A percentile compares a stretch with the other conserved stretches of the same genome.
Evolutionary conservation across 148 eudicot genomes (phyloP).

Genomic region (Cornus florida): DNA sequence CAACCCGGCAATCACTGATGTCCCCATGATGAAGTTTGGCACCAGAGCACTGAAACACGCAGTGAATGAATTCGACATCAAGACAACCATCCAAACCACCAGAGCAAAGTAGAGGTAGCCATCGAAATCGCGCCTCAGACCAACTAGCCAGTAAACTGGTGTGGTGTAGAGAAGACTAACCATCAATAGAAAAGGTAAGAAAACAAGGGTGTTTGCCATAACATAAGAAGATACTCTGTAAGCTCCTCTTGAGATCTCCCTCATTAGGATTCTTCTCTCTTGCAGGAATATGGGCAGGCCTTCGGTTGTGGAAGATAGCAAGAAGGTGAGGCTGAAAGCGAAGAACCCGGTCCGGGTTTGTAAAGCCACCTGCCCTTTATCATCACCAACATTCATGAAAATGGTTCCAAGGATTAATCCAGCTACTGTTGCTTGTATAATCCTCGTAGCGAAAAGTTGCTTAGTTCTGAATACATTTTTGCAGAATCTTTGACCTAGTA

Average conservation of each 20-base stretch:
- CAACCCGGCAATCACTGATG: slow-evolving; percentile 80
- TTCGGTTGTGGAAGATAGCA: slow-evolving; percentile 91
- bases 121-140: slow-evolving; percentile 46
- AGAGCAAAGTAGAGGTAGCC: slow-evolving; percentile 76
- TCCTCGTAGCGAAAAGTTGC: slow-evolving; percentile 76
- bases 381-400: slow-evolving; percentile 52
- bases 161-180: slow-evolving; percentile 57
- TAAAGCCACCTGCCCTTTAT: slow-evolving; percentile 37
- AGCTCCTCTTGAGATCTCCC: slow-evolving; percentile 86
- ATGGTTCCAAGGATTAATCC: slow-evolving; percentile 75
- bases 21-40: slow-evolving; percentile 95
- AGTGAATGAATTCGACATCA: slow-evolving; percentile 89
- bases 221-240: slow-evolving; percentile 90
- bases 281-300: slow-evolving; percentile 90
- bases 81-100: slow-evolving; percentile 84
- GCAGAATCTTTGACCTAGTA: slow-evolving; percentile 74
- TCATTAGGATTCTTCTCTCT: slow-evolving; percentile 80
- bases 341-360: slow-evolving; percentile 84
- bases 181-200: slow-evolving; percentile 73
- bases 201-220: slow-evolving; percentile 72
- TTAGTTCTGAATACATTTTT: slow-evolving; percentile 78
- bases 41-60: slow-evolving; percentile 88
- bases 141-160: slow-evolving; percentile 85
- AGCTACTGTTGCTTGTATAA: slow-evolving; percentile 62
- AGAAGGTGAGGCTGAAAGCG: slow-evolving; percentile 83